Base-by-base conservation (phyloP, 192 early-diverging fungal species). In the Phlyctochytrium bullatum region DNA sequence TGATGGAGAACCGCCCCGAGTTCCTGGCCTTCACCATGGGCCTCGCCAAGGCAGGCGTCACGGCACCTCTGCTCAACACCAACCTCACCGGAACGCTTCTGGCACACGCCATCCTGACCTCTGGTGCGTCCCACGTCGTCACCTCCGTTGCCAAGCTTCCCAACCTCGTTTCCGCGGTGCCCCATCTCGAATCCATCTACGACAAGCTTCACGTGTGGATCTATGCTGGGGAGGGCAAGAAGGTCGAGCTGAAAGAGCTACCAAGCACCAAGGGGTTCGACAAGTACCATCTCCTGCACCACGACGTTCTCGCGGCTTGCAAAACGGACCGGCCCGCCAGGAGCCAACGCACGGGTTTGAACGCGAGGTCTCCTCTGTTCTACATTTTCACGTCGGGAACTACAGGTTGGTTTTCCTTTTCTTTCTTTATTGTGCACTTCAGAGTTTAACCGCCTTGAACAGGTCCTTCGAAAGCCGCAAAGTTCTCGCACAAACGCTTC, bases 341-440 rank as follows among this genome's bases (percentile, higher is more conserved):
- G 4, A 3, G 2, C 3, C 3, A 14, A 28, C 65, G 65, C n/a
- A 27, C 25, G 23, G 10, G 29, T 2, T 20, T 66, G 30, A 27
- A 2, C 3, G 2, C 6, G 12, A 52, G 65, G 16, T 25, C 32
- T 3, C 58, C 65, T 3, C 35, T 64, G 3, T 66, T 60, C 36
- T 69, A 69, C 54, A 66, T 69, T 31, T 69, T 66, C 28, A 69
- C 67, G 2, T 69, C 67, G 2, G 67, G 67, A 16, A 69, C 67
- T 14, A 69, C 67, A 3, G 40, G 40, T 47, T 47, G 20, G 20
- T 6, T 47, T 14, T n/a, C n/a, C n/a, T n/a, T n/a, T n/a, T n/a
- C n/a, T n/a, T n/a, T n/a, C n/a, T n/a, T n/a, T n/a, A n/a, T n/a
- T n/a, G n/a, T n/a, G n/a, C n/a, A n/a, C n/a, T n/a, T n/a, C n/a